Percentiles rank a stretch among this genome's conserved stretches.
Conservation (phyloP, 768 basidiomycete species). For the Dentipellis fragilis region DNA sequence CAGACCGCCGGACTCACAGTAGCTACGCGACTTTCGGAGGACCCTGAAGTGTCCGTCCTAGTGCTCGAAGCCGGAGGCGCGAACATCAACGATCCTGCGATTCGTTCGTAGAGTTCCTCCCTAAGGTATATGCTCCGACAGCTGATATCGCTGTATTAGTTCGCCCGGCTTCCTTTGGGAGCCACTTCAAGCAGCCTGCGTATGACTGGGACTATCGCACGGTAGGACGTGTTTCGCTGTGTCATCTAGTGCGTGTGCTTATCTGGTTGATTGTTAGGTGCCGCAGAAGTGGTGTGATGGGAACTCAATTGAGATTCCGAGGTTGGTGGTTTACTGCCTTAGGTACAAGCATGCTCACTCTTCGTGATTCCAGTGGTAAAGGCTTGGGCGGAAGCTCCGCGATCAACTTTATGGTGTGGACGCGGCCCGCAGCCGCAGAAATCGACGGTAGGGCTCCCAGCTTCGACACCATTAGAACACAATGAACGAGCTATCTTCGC, state of each 20-base stretch:
- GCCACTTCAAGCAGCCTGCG: neutral
- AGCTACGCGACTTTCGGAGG: slow-evolving; percentile 48
- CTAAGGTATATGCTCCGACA: neutral
- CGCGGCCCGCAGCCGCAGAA: slow-evolving; percentile 14
- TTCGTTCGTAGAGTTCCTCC: neutral
- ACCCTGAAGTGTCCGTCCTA: slow-evolving; percentile 41
- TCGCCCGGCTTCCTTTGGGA: neutral
- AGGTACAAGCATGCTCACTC: neutral
- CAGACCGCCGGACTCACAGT: slow-evolving; percentile 50
- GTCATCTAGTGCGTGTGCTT: neutral
- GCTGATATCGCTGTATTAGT: neutral
- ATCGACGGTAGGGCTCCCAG: slow-evolving; percentile 10
- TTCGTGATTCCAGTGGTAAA: slow-evolving; percentile 8
- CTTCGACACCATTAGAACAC: neutral
- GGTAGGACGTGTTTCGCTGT: neutral
- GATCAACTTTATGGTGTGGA: slow-evolving; percentile 14
- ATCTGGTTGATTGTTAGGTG: neutral
- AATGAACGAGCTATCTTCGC: neutral
- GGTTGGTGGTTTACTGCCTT: neutral
- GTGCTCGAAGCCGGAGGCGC: slow-evolving; percentile 44
- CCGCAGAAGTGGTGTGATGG: neutral
- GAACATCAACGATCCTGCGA: neutral
- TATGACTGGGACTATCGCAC: neutral
- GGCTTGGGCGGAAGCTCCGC: slow-evolving; percentile 12
- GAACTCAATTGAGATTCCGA: neutral